Evolutionary conservation across 371 early-diverging fungal species (phyloP).

Genomic region (Phascolomyces articulosus): DNA sequence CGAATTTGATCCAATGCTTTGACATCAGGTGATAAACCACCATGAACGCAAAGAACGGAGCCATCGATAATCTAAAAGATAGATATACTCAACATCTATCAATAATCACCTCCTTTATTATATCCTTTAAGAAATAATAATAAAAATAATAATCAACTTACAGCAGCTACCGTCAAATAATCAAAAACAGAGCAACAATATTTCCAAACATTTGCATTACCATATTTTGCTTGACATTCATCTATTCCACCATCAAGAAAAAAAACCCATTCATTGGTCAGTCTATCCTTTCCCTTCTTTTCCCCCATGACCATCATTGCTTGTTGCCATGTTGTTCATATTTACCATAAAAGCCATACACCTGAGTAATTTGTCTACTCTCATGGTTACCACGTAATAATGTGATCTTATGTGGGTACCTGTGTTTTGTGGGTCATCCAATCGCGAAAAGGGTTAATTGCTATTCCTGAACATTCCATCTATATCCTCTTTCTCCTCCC

Average conservation of each 20-base stretch:
- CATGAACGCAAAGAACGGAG: constrained; percentile 97
- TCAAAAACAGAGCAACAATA: constrained; percentile 99
- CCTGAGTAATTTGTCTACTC: constrained; percentile 98
- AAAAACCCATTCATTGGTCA: neutral
- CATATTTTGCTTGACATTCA: constrained; percentile 99
- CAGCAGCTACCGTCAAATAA: constrained; percentile 96
- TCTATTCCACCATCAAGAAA: constrained; percentile 48
- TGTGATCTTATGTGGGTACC: constrained; percentile 91
- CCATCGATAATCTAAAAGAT: constrained; percentile 52
- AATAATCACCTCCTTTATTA: too few relatives aligned
- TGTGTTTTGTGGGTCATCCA: constrained; percentile 8
- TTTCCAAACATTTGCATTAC: constrained; percentile 99
- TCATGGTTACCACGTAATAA: constrained; percentile 99
- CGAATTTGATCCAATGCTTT: constrained; percentile 97
- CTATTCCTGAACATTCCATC: too few relatives aligned
- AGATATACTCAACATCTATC: too few relatives aligned
- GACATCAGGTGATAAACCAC: constrained; percentile 98
- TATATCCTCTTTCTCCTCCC: too few relatives aligned
- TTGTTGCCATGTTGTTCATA: too few relatives aligned
- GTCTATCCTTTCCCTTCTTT: neutral
- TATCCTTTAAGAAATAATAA: too few relatives aligned
- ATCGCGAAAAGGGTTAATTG: too few relatives aligned
- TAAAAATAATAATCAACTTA: too few relatives aligned
- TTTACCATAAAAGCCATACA: constrained; percentile 98
- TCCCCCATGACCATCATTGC: neutral